These are phyloP conservation scores for Trichoderma asperelloides DNA, from an alignment of 495 filamentous ascomycete genomes.

Conservation along the genomic window DNA sequence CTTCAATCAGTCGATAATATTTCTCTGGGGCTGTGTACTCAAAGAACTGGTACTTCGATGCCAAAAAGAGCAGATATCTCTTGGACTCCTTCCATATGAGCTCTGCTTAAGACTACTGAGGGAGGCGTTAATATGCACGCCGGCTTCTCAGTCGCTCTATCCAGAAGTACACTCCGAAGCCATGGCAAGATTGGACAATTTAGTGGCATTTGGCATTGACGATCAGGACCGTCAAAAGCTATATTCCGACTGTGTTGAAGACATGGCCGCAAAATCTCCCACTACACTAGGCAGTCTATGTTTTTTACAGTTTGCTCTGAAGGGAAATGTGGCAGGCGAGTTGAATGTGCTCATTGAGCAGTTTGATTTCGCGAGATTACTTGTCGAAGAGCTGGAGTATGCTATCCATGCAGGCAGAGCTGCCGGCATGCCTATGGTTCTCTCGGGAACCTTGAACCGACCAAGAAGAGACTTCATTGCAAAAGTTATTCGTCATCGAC, in stretches of 20 bases:
- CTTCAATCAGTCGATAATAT: constrained; percentile 43
- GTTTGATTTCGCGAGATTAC: constrained; percentile 34
- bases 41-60: constrained; percentile 2
- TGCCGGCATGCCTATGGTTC: constrained; percentile 29
- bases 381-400: constrained; percentile 42
- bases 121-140: constrained; percentile 43
- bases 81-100: constrained; percentile 33
- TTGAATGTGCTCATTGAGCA: constrained; percentile 30
- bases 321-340: constrained; percentile 22
- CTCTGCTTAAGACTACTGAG: constrained; percentile 60
- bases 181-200: constrained; percentile 38
- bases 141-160: constrained; percentile 31
- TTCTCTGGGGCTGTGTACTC: constrained; percentile 37
- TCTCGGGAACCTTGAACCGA: constrained; percentile 26
- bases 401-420: constrained; percentile 25
- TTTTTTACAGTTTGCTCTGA: constrained; percentile 52
- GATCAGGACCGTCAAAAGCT: constrained; percentile 30
- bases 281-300: constrained; percentile 58
- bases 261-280: constrained; percentile 34
- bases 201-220: constrained; percentile 32
- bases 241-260: constrained; percentile 34
- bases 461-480: constrained; percentile 52
- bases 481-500: constrained; percentile 47
- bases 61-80: not conserved
- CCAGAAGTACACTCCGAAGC: constrained; percentile 53